Base-by-base conservation (phyloP, 306 rosid species). In the Trifolium repens region DNA sequence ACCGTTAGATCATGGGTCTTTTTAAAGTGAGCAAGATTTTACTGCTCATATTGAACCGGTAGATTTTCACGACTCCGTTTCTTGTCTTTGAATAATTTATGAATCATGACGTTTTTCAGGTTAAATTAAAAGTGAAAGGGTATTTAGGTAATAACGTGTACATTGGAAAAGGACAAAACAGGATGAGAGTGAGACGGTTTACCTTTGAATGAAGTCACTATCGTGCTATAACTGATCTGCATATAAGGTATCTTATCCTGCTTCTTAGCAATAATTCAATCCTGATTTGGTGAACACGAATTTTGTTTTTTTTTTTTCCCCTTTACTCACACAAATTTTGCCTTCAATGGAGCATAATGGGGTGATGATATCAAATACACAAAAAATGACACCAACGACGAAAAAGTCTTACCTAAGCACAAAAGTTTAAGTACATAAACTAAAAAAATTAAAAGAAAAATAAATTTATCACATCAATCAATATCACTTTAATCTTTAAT, bases 211-310 rank as follows among this genome's bases (percentile, higher is more conserved):
- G 12, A 37, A 27, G 61, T 69, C 81, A 42, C 75, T 37, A 8
- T 74, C 75, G 52, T 19, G 53, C 26, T 39, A 39, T 50, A 26
- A 79, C 54, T 53, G 43, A 55, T 60, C 22, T 7, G 12, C 43
- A n/a, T 27, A 75, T 49, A 54, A 46, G 8, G 43, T 69, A 61
- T 50, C 30, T 22, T 22, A 22, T 22, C 24, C 24, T 61, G 68
- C 55, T 70, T 30, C 67, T 57, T 55, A 24, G 27, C 40, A 54
- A 35, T 35, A 67, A 44, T 70, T 63, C 73, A 15, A 17, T 55
- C 39, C 35, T 58, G 40, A 78, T 62, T 43, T 43, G 75, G 84
- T 55, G 14, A 57, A 57, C 57, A 70, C 42, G 9, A 71, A 64
- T 9, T 64, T 40, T 69, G 42, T 8, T 8, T 7, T 39, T 0